A percentile compares a stretch with the other conserved stretches of the same genome.
These are phyloP conservation scores for Xylaria digitata DNA, from an alignment of 2,329 filamentous ascomycete genomes.

Conservation along the genomic window DNA sequence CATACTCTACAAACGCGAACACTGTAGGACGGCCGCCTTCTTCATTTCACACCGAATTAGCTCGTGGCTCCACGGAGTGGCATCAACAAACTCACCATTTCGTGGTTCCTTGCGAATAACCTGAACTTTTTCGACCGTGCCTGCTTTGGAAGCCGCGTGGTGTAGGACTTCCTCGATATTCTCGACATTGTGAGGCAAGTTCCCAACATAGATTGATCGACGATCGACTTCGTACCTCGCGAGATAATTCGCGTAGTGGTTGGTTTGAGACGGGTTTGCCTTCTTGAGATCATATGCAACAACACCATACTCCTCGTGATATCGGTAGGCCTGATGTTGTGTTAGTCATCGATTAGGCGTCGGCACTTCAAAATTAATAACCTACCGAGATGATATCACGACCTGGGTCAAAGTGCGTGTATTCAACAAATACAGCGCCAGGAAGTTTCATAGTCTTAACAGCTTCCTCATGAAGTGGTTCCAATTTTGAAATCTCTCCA, in stretches of 20 bases:
- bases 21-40: slow-evolving; percentile 40
- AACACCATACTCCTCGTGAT: slow-evolving; percentile 49
- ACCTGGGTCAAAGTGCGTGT: slow-evolving; percentile 61
- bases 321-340: slow-evolving; percentile 49
- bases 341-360: slow-evolving; percentile 33
- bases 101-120: slow-evolving; percentile 46
- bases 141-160: slow-evolving; percentile 42
- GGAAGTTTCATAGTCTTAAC: slow-evolving; percentile 51
- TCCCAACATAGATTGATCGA: slow-evolving; percentile 52
- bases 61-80: slow-evolving; percentile 7
- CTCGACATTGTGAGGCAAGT: slow-evolving; percentile 44
- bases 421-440: slow-evolving; percentile 60
- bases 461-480: slow-evolving; percentile 51
- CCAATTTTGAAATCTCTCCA: slow-evolving; percentile 57
- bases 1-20: slow-evolving; percentile 56
- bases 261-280: slow-evolving; percentile 39
- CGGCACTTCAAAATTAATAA: background rate
- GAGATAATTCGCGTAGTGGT: slow-evolving; percentile 49
- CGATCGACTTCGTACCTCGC: slow-evolving; percentile 51
- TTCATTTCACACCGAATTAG: slow-evolving; percentile 26
- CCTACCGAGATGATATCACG: slow-evolving; percentile 63
- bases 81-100: slow-evolving; percentile 15
- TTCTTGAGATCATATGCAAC: slow-evolving; percentile 51
- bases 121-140: slow-evolving; percentile 47
- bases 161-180: slow-evolving; percentile 45